phyloP scores from a whole-genome alignment of 1,284 basidiomycete genomes.

The Ceratobasidium sp. region DNA sequence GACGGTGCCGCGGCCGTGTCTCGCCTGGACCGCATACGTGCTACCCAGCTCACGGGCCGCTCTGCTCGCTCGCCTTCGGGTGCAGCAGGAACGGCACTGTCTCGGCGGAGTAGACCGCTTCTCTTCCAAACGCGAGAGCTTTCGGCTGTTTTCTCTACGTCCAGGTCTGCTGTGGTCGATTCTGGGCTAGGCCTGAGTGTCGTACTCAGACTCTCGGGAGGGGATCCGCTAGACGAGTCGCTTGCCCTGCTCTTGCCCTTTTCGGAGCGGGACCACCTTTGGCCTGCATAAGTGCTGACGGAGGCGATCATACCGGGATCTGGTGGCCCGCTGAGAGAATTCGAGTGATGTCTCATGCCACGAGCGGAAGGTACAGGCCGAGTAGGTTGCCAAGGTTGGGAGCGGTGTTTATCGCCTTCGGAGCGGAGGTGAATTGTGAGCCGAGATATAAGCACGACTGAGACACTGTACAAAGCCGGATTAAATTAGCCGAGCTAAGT shows the following conservation, averaged over 20 bases:
- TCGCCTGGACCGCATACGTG: slow-evolving; percentile 30
- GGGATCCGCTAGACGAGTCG: slow-evolving; percentile 9
- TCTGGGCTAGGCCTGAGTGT: slow-evolving; percentile 23
- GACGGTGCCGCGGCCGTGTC: slow-evolving; percentile 9
- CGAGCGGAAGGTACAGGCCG: slow-evolving; percentile 33
- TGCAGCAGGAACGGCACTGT: not conserved
- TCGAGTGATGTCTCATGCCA: slow-evolving; percentile 25
- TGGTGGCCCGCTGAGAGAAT: slow-evolving; percentile 22
- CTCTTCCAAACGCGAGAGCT: slow-evolving; percentile 16
- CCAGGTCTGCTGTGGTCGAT: slow-evolving; percentile 4
- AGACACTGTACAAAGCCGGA: slow-evolving; percentile 21
- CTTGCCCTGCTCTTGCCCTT: slow-evolving; percentile 24
- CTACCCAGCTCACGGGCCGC: slow-evolving; percentile 18
- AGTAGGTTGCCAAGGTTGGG: slow-evolving; percentile 20
- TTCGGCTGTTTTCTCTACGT: slow-evolving; percentile 27
- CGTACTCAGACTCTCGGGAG: slow-evolving; percentile 20
- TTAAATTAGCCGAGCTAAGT: not conserved
- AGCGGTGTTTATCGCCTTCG: slow-evolving; percentile 27
- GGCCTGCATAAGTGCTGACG: slow-evolving; percentile 39
- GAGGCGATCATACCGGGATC: slow-evolving; percentile 25
- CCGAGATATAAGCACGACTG: slow-evolving; percentile 37
- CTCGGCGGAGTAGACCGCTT: slow-evolving; percentile 3
- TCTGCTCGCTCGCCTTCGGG: slow-evolving; percentile 20
- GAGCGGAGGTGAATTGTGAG: slow-evolving; percentile 41
- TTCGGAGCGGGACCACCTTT: slow-evolving; percentile 34